Percentiles rank a stretch among this genome's conserved stretches.
Evolutionary conservation across 257 asterid genomes (phyloP).

Genomic region (Buddleja alternifolia): DNA sequence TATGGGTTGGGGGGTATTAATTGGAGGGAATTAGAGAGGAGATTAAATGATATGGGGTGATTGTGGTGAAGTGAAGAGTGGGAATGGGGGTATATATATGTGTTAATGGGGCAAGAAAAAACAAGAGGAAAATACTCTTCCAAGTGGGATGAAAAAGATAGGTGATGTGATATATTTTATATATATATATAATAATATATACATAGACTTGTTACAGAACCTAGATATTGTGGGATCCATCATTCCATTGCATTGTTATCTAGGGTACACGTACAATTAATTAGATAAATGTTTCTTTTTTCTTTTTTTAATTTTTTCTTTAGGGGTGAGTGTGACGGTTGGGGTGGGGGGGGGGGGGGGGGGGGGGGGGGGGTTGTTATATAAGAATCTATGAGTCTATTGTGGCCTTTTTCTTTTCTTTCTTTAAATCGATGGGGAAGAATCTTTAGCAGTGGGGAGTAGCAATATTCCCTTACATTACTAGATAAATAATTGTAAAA

Average conservation of each 20-base stretch:
- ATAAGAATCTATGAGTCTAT: constrained; percentile 33
- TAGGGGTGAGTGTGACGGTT: too few relatives aligned
- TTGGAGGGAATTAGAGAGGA: neutral
- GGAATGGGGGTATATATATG: constrained; percentile 56
- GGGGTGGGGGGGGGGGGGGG: neutral
- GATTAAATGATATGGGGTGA: constrained; percentile 25
- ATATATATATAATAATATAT: too few relatives aligned
- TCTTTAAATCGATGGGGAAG: constrained; percentile 17
- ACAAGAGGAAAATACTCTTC: constrained; percentile 34
- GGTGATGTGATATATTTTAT: constrained; percentile 45
- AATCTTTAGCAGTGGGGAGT: constrained; percentile 43
- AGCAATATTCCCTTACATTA: constrained; percentile 26
- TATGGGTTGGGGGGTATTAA: too few relatives aligned
- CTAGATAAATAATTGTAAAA: too few relatives aligned
- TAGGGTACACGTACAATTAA: constrained; percentile 34
- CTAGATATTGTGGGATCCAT: constrained; percentile 65
- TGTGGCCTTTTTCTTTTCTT: constrained; percentile 8
- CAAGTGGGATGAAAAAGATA: constrained; percentile 47
- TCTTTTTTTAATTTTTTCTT: neutral
- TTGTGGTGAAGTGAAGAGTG: constrained; percentile 25
- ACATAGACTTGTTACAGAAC: constrained; percentile 45
- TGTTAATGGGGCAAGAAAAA: constrained; percentile 24
- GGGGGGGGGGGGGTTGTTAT: constrained; percentile 8
- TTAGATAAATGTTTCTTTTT: neutral
- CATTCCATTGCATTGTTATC: constrained; percentile 31